A percentile compares a stretch with the other conserved stretches of the same genome.
These are phyloP conservation scores for Lachancea mirantina DNA, from an alignment of 805 yeast genomes.

Conservation along the genomic window DNA sequence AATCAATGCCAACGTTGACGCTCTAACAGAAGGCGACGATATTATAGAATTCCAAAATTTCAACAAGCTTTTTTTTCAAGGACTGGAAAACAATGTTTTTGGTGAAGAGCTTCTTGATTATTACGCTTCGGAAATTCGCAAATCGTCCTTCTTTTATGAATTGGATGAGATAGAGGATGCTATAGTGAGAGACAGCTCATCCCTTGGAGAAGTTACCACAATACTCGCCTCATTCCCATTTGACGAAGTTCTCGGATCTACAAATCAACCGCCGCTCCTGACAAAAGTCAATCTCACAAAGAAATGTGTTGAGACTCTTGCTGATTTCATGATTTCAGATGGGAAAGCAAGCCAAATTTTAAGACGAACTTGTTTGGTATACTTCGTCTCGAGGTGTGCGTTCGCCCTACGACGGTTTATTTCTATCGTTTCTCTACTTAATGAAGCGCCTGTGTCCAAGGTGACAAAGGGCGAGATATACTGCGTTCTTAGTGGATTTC, in stretches of 20 bases:
- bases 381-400: slow-evolving; percentile 50
- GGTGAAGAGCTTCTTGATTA: slow-evolving; percentile 33
- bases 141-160: slow-evolving; percentile 51
- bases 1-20: slow-evolving; percentile 22
- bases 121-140: slow-evolving; percentile 47
- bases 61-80: slow-evolving; percentile 37
- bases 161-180: slow-evolving; percentile 47
- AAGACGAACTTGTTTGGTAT: slow-evolving; percentile 35
- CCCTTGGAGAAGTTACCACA: slow-evolving; percentile 33
- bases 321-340: slow-evolving; percentile 33
- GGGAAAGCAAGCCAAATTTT: slow-evolving; percentile 15
- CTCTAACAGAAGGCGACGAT: slow-evolving; percentile 39
- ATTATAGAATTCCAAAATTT: slow-evolving; percentile 38
- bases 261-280: slow-evolving; percentile 40
- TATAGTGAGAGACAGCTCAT: slow-evolving; percentile 23
- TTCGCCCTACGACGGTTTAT: slow-evolving; percentile 56
- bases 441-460: slow-evolving; percentile 57
- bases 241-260: slow-evolving; percentile 54
- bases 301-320: slow-evolving; percentile 48
- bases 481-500: slow-evolving; percentile 40
- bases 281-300: slow-evolving; percentile 45
- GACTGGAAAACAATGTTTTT: slow-evolving; percentile 28
- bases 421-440: slow-evolving; percentile 53
- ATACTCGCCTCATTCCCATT: slow-evolving; percentile 37
- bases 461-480: slow-evolving; percentile 59